Evolutionary conservation across 305 asterid genomes (phyloP).

Genomic region (Solanum hybrid): DNA sequence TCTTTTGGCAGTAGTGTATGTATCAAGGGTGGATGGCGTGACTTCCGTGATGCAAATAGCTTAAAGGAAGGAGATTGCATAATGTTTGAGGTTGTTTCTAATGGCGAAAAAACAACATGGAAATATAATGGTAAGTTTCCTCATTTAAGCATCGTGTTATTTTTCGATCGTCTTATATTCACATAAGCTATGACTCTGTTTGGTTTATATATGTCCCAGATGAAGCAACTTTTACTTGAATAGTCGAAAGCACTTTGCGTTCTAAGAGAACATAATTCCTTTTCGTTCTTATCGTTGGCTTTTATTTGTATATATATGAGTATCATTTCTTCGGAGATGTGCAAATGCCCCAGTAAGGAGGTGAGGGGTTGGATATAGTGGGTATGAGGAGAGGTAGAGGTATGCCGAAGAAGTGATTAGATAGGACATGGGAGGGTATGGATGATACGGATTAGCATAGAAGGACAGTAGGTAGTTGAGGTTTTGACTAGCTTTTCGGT

Average conservation of each 20-base stretch:
- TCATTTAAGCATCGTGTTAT: not conserved
- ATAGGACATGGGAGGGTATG: not conserved
- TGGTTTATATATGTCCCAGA: not conserved
- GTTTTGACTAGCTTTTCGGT: not conserved
- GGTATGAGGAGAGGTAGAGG: not conserved
- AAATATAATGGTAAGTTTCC: not conserved
- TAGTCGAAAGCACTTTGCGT: not conserved
- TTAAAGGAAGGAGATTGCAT: slow-evolving; percentile 1
- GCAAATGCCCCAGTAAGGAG: too few species aligned
- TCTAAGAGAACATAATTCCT: not conserved
- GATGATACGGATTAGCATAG: not conserved
- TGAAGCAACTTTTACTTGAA: not conserved
- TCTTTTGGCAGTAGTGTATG: not conserved
- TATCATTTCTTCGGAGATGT: not conserved
- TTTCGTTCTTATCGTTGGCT: not conserved
- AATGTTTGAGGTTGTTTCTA: not conserved
- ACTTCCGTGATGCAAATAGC: not conserved
- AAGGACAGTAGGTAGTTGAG: not conserved
- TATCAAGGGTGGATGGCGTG: not conserved
- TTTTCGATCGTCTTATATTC: not conserved
- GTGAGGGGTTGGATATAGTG: not conserved
- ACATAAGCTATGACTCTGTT: not conserved
- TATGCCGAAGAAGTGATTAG: not conserved
- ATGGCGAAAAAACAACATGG: not conserved
- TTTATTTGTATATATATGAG: not conserved